phyloP scores from a whole-genome alignment of 164 flowering plant genomes.

The grape (Vitis vinifera) region DNA sequence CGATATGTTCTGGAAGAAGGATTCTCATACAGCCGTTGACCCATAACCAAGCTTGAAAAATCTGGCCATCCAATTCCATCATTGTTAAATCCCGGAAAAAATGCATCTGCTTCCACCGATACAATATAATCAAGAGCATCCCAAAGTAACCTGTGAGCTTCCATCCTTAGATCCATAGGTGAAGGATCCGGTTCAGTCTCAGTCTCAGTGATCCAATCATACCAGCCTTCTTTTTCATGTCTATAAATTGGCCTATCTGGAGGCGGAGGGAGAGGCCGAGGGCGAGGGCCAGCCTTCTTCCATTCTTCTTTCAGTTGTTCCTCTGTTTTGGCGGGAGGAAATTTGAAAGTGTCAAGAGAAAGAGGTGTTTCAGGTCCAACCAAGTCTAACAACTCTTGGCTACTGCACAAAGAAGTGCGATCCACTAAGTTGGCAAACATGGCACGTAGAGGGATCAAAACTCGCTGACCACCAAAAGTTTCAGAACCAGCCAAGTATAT shows the following conservation, averaged over 20 bases:
- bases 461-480: constrained; percentile 92
- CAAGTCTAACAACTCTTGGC: constrained; percentile 58
- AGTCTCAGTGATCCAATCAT: constrained; percentile 89
- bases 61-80: constrained; percentile 92
- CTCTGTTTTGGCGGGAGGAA: constrained; percentile 59
- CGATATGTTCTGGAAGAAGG: constrained; percentile 86
- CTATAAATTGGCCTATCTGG: constrained; percentile 85
- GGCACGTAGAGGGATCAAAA: constrained; percentile 85
- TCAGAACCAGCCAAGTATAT: constrained; percentile 87
- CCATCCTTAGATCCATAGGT: constrained; percentile 57
- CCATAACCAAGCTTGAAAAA: constrained; percentile 94
- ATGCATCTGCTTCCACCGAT: constrained; percentile 93
- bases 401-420: constrained; percentile 76
- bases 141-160: constrained; percentile 88
- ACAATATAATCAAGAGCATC: constrained; percentile 96
- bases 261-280: constrained; percentile 99
- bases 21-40: constrained; percentile 78
- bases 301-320: constrained; percentile 71
- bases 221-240: constrained; percentile 99
- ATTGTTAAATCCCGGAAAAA: constrained; percentile 88
- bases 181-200: constrained; percentile 87
- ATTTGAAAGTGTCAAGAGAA: constrained; percentile 30
- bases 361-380: constrained; percentile 74
- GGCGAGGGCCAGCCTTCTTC: constrained; percentile 94
- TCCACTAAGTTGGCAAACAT: constrained; percentile 85